Evolutionary conservation across 306 rosid species (phyloP).

Genomic region (Glycyrrhiza uralensis): DNA sequence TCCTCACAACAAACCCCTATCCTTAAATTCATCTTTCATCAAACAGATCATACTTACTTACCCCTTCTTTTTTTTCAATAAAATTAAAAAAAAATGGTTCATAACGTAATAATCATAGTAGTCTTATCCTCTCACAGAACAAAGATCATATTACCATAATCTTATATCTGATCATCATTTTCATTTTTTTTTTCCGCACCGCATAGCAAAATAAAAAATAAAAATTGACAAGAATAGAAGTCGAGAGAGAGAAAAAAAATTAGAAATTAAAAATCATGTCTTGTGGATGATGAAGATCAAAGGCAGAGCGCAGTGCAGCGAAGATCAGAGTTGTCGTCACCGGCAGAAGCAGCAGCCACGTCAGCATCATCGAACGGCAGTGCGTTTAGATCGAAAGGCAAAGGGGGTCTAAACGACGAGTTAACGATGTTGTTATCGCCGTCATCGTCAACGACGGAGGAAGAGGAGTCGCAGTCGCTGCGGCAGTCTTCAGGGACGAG

Average conservation of each 20-base stretch:
- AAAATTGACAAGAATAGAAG: background rate
- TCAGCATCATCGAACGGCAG: slow-evolving; percentile 54
- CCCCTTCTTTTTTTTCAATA: background rate
- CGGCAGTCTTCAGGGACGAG: slow-evolving; percentile 75
- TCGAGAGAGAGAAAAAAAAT: background rate
- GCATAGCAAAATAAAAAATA: slow-evolving; percentile 13
- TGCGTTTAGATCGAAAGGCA: slow-evolving; percentile 72
- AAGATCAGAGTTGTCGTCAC: slow-evolving; percentile 38
- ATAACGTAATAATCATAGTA: background rate
- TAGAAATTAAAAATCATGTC: slow-evolving; percentile 31
- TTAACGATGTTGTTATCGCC: slow-evolving; percentile 22
- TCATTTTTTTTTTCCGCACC: slow-evolving; percentile 13
- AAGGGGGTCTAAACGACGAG: slow-evolving; percentile 46
- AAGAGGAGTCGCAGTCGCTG: slow-evolving; percentile 86
- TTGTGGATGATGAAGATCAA: slow-evolving; percentile 38
- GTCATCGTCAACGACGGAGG: slow-evolving; percentile 59
- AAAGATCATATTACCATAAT: slow-evolving; percentile 51
- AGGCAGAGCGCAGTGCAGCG: slow-evolving; percentile 73
- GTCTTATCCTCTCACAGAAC: slow-evolving; percentile 35
- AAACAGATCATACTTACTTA: background rate
- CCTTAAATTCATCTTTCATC: slow-evolving; percentile 3
- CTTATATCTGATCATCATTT: slow-evolving; percentile 38
- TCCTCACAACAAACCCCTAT: slow-evolving; percentile 9
- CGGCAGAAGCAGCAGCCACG: background rate
- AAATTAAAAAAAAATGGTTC: too few species aligned